Base-by-base conservation (phyloP, 176 grass and related monocot genomes). In the Avena insularis region DNA sequence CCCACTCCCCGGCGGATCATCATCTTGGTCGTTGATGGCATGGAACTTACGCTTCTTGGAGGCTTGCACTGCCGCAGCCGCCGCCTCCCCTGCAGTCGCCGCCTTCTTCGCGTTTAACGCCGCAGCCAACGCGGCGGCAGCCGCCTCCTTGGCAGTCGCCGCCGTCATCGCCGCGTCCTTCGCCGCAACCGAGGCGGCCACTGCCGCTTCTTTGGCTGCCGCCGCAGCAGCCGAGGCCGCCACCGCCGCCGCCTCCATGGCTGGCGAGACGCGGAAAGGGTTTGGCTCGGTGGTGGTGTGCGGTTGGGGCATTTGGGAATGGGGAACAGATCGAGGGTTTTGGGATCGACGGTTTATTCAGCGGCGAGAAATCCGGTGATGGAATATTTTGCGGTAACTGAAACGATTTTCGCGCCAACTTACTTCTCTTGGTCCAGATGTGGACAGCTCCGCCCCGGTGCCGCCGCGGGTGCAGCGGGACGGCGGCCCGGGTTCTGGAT, bases 401-500 rank as follows among this genome's bases (percentile, higher is more conserved):
- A 57, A 57, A 0, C 19, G 6, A 57, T 57, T 57, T 57, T 57
- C 17, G 55, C 16, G 55, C 6, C 55, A 57, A 57, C 4, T 19
- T 56, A 56, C 16, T 56, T 56, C 5, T 56, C 54, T 56, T 13
- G 5, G 15, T 56, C 54, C 54, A 19, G 53, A 55, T 55, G 14
- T 6, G 53, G 0, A 55, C 53, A 15, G 12, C 50, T 40, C 38
- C 38, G 38, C 38, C 38, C 6, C 40, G 40, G 5, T 5, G 38
- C 38, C 38, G 20, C 21, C 59, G 59, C 21, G 59, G 60, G 21
- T 61, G 27, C 15, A 62, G 68, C 20, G 50, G 25, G 14, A 65
- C 36, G 38, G 58, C 23, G 10, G 81, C 25, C 3, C 15, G 57
- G 60, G 85, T 81, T 75, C 27, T 35, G 62, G 19, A 88, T 50